Percentiles rank a stretch among this genome's conserved stretches.
Conservation (phyloP, 139 green algal genomes). For the Nannochloris sp. region DNA sequence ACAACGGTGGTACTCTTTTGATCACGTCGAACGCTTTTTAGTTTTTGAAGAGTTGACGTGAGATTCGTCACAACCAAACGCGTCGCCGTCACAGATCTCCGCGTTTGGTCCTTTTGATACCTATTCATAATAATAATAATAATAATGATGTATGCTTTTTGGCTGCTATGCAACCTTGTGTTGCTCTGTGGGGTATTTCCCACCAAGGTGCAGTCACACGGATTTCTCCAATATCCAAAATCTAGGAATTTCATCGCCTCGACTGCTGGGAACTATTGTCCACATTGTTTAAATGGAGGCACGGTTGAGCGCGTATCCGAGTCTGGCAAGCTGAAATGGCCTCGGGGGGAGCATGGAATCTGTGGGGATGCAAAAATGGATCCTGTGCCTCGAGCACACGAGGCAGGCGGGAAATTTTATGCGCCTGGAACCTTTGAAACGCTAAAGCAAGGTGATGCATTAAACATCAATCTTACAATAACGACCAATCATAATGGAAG, state of each 20-base stretch:
- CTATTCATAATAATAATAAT: too few relatives aligned
- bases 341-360: conserved; percentile 1
- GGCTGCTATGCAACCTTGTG: too few relatives aligned
- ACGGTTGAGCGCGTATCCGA: not conserved
- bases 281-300: not conserved
- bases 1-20: too few relatives aligned
- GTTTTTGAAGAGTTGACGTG: too few relatives aligned
- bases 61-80: too few relatives aligned
- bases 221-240: not conserved
- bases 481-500: not conserved
- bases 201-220: not conserved
- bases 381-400: not conserved
- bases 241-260: not conserved
- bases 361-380: conserved; percentile 5
- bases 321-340: not conserved
- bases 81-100: too few relatives aligned
- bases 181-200: not conserved
- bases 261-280: not conserved
- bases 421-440: not conserved
- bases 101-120: too few relatives aligned
- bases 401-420: not conserved
- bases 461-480: not conserved
- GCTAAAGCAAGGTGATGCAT: not conserved
- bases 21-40: too few relatives aligned
- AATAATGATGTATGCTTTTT: too few relatives aligned